Percentiles rank a stretch among this genome's conserved stretches.
Evolutionary conservation across 2,329 filamentous ascomycete species (phyloP).

Genomic region (Emericellopsis atlantica): DNA sequence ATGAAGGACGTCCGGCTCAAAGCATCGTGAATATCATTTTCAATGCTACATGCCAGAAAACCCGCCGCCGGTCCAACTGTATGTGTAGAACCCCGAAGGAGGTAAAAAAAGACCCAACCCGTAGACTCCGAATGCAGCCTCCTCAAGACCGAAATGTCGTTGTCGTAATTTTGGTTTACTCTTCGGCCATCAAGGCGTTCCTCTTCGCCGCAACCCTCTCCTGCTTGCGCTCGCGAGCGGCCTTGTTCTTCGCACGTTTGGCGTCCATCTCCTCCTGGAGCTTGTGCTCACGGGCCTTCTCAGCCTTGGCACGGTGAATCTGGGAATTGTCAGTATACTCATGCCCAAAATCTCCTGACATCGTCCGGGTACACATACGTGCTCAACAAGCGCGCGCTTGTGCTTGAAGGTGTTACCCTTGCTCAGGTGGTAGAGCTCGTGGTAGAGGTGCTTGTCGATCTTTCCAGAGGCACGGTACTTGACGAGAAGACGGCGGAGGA

Average conservation of each 20-base stretch:
- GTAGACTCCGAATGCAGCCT: constrained; percentile 49
- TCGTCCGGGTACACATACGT: constrained; percentile 56
- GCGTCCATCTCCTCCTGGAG: constrained; percentile 99
- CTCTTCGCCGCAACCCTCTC: constrained; percentile 89
- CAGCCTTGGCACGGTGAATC: constrained; percentile 99
- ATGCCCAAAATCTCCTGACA: neutral
- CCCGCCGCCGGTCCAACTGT: constrained; percentile 35
- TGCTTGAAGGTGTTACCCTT: constrained; percentile 99
- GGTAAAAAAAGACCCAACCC: constrained; percentile 39
- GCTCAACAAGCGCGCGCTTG: constrained; percentile 99
- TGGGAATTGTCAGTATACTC: constrained; percentile 23
- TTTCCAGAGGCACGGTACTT: constrained; percentile 99
- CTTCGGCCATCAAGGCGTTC: constrained; percentile 68
- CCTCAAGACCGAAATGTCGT: constrained; percentile 34
- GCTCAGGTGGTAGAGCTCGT: constrained; percentile 99
- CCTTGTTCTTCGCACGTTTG: constrained; percentile 99
- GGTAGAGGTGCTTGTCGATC: constrained; percentile 99
- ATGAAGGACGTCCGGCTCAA: constrained; percentile 4
- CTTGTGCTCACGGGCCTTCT: constrained; percentile 90
- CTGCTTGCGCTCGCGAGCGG: constrained; percentile 94
- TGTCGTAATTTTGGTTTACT: constrained; percentile 36
- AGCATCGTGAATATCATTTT: constrained; percentile 39
- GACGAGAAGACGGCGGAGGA: constrained; percentile 96
- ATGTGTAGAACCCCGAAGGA: constrained; percentile 33
- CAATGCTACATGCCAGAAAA: constrained; percentile 46